Evolutionary conservation across 805 yeast species (phyloP), one percentile per base, ranked within the genome.

Genomic region (Nakazawaea ernobii): DNA sequence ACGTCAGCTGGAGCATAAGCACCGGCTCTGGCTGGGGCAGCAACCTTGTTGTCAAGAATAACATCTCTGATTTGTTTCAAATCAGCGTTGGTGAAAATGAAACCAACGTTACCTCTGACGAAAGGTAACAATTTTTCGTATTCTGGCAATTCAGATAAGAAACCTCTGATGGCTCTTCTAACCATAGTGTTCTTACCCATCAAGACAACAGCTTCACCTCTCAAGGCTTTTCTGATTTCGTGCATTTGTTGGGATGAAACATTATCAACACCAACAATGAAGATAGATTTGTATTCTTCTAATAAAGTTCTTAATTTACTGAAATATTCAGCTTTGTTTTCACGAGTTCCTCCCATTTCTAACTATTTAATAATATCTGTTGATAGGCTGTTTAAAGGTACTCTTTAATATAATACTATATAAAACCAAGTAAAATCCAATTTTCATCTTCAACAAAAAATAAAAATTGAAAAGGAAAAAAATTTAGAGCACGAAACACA

Each of bases 121-220:
- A 75, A 85, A 61, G 99, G 98, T 75, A 94, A 78, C 66, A 94
- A 74, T 74, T 85, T 90, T 81, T 94, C 99, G 70, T 71, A 86
- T 66, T 94, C 97, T 72, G 98, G 97, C 76, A 88, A 80, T 71
- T 92, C 98, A 66, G 84, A 46, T 62, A 91, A 69, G 84, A 89
- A 88, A 66, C 90, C 94, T 80, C 99, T 90, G 82, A 94, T 79
- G 70, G 99, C 99, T 80, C 98, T 90, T 82, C 99, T 89, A 61
- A 94, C 96, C 98, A 94, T 92, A 83, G 99, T 94, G 97, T 94
- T 94, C 87, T 94, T 94, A 81, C 99, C 99, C 99, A 94, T 94
- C 68, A 94, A 79, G 61, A 94, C 91, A 62, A 87, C 94, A 68
- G 94, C 99, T 53, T 82, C 86, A 61, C 89, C 87, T 80, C 99